phyloP scores from a whole-genome alignment of 176 grass and related monocot species.

The Lolium multiflorum region DNA sequence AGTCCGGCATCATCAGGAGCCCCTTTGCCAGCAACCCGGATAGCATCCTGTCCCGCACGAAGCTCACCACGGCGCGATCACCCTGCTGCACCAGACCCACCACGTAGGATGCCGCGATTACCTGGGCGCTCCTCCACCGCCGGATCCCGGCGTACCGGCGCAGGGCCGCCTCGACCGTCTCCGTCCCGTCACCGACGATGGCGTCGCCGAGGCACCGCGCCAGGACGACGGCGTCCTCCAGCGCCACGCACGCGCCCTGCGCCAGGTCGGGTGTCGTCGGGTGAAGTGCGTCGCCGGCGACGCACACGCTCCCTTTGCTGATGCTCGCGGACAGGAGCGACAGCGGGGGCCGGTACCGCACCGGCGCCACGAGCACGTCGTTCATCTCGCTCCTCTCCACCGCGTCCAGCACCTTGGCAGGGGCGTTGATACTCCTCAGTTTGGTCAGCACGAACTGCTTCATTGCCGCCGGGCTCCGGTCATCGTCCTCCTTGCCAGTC shows the following conservation, averaged over 20 bases:
- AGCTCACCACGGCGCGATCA: not conserved
- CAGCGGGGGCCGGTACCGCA: constrained; percentile 70
- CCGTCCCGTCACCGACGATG: not conserved
- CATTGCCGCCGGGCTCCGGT: not conserved
- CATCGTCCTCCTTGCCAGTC: too few relatives aligned
- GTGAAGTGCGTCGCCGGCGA: constrained; percentile 73
- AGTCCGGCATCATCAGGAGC: not conserved
- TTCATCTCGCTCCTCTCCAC: constrained; percentile 54
- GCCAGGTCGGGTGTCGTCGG: constrained; percentile 80
- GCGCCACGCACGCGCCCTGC: constrained; percentile 64
- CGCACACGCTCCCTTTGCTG: constrained; percentile 59
- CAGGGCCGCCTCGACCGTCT: not conserved
- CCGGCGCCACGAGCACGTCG: constrained; percentile 29
- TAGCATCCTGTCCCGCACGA: not conserved
- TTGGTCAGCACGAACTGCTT: not conserved
- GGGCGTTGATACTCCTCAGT: constrained; percentile 4
- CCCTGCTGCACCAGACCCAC: not conserved
- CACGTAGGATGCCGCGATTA: not conserved
- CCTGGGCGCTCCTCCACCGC: not conserved
- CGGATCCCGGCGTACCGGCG: too few relatives aligned
- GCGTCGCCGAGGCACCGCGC: constrained; percentile 64
- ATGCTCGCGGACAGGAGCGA: constrained; percentile 59
- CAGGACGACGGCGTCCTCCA: constrained; percentile 75
- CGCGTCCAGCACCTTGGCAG: constrained; percentile 29
- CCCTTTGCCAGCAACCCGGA: not conserved